Base-by-base conservation (phyloP, 139 green algal genomes). In the Deuterostichococcus epilithicus region DNA sequence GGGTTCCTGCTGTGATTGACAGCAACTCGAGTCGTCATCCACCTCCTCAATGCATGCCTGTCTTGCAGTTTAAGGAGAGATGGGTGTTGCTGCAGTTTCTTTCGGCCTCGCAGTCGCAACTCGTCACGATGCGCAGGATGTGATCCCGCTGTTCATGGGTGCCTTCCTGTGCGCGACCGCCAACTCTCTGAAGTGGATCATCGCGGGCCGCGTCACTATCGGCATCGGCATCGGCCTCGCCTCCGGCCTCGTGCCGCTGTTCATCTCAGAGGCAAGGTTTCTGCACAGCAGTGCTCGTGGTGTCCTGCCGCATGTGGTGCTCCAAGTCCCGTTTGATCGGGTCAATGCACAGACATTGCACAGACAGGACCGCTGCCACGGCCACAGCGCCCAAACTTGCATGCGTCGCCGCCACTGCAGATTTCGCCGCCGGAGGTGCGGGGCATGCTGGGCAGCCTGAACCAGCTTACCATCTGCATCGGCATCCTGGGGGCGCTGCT, bases 401-500 rank as follows among this genome's bases (percentile, higher is more conserved):
- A 13, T 70, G 3, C 5, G 1, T 70, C 63, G 23, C 5, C 60
- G 10, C 22, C 26, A 15, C 60, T 70, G 65, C 70, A 75, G 70
- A 65, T 75, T 65, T 85, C 92, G 0, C 95, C 95, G 63, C 93
- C 92, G 18, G 33, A 81, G 13, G 58, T 97, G 59, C 90, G 95
- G 26, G 95, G 95, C 37, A 76, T 87, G 0, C 82, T 99, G 59
- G 96, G 95, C 39, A 88, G 84, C 42, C 72, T 97, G n/a, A 99
- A 98, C 83, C 95, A 99, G 89, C 86, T 99, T 26, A 81, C 89
- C 77, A 99, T 99, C 82, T 97, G 92, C 83, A 65, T 97, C 25
- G 95, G 95, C 71, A 99, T 99, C 85, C 85, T 99, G 63, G 87
- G 58, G 0, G 96, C 95, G 13, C 86, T 99, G 77, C 44, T 96